Base-by-base conservation (phyloP, 169 alveolate species). In the Plasmodium inui region DNA sequence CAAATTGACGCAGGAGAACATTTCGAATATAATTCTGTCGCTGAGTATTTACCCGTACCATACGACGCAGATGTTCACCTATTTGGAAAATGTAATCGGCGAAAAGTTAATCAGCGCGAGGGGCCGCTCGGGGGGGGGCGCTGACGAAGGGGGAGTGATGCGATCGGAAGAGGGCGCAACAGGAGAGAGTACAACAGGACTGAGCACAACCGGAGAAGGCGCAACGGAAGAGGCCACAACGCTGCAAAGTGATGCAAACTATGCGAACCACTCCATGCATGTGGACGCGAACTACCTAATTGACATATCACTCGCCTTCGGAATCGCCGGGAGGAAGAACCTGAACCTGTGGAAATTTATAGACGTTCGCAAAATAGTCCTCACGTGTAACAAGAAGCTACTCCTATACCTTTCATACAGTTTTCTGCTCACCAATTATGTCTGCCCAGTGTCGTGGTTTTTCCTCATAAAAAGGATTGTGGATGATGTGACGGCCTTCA, bases 401-500 rank as follows among this genome's bases (percentile, higher is more conserved):
- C 76, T 89, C 39, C 53, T 89, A 80, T 89, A 89, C 83, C 83
- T 89, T 67, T 79, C 94, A 55, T 89, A 89, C 17, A 89, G 94
- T 34, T 89, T 89, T 81, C 82, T 89, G 37, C 61, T 89, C 19
- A 89, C 94, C 41, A 89, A 89, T 89, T 89, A 89, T 67, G 44
- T 57, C 19, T 80, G 90, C 17, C 30, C 94, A 0, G 10, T 81
- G 34, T 89, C 94, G 14, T 89, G 94, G 94, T 89, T 80, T 67
- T 89, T 89, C 32, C 71, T 89, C 22, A 89, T 89, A 79, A 89
- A 81, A 80, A 89, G 94, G 72, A 89, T 89, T 37, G 94, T 89
- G 22, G 94, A 89, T 7, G 94, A 89, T 80, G 90, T 89, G 30
- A 78, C 39, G 74, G 90, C 50, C 14, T 89, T 89, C 73, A 89